phyloP scores from a whole-genome alignment of 2,329 filamentous ascomycete genomes.

The Colletotrichum phormii region DNA sequence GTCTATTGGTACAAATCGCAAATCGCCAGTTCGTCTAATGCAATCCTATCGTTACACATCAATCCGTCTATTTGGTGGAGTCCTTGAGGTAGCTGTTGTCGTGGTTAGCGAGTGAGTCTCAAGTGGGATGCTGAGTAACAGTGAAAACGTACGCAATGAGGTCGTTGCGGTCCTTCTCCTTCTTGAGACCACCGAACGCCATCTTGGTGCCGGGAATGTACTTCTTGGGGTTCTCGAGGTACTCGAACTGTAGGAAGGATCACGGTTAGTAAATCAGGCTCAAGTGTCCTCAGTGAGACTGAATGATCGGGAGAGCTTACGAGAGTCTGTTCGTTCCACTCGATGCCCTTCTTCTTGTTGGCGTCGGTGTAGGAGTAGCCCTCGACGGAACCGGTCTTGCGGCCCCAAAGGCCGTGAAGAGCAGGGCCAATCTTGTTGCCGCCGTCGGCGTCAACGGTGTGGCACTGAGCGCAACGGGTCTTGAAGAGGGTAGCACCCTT shows the following conservation, averaged over 20 bases:
- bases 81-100: slow-evolving; percentile 74
- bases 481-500: slow-evolving; percentile 99
- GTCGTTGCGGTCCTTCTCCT: slow-evolving; percentile 99
- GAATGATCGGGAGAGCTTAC: slow-evolving; percentile 59
- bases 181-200: slow-evolving; percentile 99
- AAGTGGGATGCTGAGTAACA: neutral
- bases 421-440: slow-evolving; percentile 98
- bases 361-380: slow-evolving; percentile 98
- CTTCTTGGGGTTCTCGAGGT: slow-evolving; percentile 99
- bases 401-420: slow-evolving; percentile 97
- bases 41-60: slow-evolving; percentile 38
- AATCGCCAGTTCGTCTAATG: slow-evolving; percentile 45
- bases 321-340: slow-evolving; percentile 87
- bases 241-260: slow-evolving; percentile 75
- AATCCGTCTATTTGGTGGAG: slow-evolving; percentile 71
- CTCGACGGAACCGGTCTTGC: slow-evolving; percentile 90
- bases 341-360: slow-evolving; percentile 97
- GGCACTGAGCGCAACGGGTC: slow-evolving; percentile 98
- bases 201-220: slow-evolving; percentile 99
- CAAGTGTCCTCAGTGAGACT: neutral
- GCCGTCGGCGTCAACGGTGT: slow-evolving; percentile 91
- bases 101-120: slow-evolving; percentile 40
- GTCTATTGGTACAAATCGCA: slow-evolving; percentile 44
- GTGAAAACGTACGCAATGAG: slow-evolving; percentile 86
- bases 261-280: slow-evolving; percentile 34